Base-by-base conservation (phyloP, 2,329 filamentous ascomycete species). In the Aspergillus arachidicola region DNA sequence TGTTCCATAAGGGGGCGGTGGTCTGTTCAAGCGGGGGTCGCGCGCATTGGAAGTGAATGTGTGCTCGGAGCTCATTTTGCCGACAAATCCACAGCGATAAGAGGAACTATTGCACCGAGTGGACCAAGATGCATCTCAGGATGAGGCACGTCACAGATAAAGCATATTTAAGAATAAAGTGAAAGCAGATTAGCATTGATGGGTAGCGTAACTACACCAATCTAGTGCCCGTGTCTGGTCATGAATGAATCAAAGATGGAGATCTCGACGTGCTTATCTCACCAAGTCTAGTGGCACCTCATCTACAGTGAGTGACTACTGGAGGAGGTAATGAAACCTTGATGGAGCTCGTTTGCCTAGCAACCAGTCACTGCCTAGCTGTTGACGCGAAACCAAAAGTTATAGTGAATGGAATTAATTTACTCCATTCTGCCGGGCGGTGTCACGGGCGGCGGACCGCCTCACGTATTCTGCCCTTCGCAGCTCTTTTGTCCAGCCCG, bases 361-460 rank as follows among this genome's bases (percentile, higher is more conserved):
- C n/a, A 55, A 38, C 51, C 2, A 55, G 51, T 55, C n/a, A 26
- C 5, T 10, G 50, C 14, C 21, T 30, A 16, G 14, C 19, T 36
- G 21, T 38, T 38, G 51, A 38, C 32, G n/a, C 30, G 32, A 34
- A 55, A 38, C n/a, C 14, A 55, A 9, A 38, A 11, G 26, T 4
- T 30, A n/a, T n/a, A 19, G 28, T 51, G 46, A 32, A 50, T 54
- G 28, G 14, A 36, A 38, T 23, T 36, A 56, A 50, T 32, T 51
- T 45, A 14, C 23, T 12, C 19, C 30, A 66, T 74, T 74, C 65
- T 75, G 73, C 73, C 73, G 64, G 71, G 73, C 73, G 72, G 72
- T 70, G 50, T 32, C 21, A 1, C 19, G 16, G 48, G 28, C 48
- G 54, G 64, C 45, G 55, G 58, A 57, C 32, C 30, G 50, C 59